phyloP scores from a whole-genome alignment of 176 grass and related monocot genomes.

The Oryza glaberrima region DNA sequence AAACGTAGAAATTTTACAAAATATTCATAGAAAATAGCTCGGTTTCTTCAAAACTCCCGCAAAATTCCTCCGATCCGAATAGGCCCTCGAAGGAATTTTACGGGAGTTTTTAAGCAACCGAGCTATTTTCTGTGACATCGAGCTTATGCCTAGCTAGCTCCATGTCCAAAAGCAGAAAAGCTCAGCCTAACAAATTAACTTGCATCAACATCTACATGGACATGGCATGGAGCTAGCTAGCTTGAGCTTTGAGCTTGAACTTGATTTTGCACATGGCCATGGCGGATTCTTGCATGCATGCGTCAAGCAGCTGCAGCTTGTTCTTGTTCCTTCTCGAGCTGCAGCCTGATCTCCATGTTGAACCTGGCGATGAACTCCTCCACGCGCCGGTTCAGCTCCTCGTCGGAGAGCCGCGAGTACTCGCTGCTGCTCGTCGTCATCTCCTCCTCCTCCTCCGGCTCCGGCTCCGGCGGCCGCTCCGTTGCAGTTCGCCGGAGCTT shows the following conservation, averaged over 20 bases:
- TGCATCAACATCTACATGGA: slow-evolving; percentile 19
- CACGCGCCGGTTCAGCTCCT: slow-evolving; percentile 86
- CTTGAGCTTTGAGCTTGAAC: not conserved
- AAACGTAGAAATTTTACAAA: no score
- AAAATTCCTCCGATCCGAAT: no score
- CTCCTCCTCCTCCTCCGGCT: not conserved
- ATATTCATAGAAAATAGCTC: no score
- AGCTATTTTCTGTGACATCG: no score
- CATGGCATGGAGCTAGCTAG: not conserved
- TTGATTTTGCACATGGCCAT: not conserved
- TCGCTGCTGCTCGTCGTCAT: slow-evolving; percentile 30
- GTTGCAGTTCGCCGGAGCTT: slow-evolving; percentile 52
- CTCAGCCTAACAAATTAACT: not conserved
- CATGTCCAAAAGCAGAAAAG: not conserved
- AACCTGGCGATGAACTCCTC: slow-evolving; percentile 94
- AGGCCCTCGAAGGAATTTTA: no score
- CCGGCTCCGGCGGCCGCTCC: not conserved
- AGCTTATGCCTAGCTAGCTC: not conserved
- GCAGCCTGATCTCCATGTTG: slow-evolving; percentile 81
- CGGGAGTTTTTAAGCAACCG: no score
- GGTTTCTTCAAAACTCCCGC: no score
- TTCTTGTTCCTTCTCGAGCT: slow-evolving; percentile 59
- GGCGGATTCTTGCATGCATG: not conserved
- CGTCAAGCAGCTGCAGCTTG: slow-evolving; percentile 17
- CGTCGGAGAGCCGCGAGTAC: slow-evolving; percentile 72